These are phyloP conservation scores for Cornus florida DNA, from an alignment of 148 eudicot species.

Conservation along the genomic window DNA sequence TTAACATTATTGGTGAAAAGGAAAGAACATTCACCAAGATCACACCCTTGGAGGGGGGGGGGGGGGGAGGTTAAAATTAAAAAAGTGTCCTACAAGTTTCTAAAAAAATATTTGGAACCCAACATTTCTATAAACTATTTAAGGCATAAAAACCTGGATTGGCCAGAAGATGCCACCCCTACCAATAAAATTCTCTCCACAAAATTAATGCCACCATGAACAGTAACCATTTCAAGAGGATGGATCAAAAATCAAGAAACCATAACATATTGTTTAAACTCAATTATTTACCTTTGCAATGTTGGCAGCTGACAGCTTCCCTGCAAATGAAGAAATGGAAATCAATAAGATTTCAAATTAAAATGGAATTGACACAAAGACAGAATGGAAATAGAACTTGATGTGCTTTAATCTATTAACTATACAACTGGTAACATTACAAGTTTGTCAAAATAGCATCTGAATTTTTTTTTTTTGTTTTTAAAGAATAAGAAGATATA, in stretches of 20 bases:
- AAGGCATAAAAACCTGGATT: no score
- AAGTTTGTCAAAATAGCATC: neutral
- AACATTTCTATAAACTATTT: no score
- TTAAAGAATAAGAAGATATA: neutral
- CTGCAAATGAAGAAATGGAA: conserved; percentile 39
- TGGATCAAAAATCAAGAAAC: neutral
- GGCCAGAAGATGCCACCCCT: neutral
- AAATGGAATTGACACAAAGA: conserved; percentile 5
- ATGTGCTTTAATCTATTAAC: neutral
- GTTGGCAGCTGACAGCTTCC: conserved; percentile 83
- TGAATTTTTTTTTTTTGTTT: no score
- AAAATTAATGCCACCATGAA: conserved; percentile 6
- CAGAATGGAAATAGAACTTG: neutral
- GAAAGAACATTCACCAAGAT: no score
- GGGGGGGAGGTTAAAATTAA: neutral
- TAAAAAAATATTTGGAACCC: no score
- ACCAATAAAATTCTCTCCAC: conserved; percentile 6
- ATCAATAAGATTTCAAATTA: conserved; percentile 9
- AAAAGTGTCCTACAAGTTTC: no score
- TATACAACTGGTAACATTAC: neutral
- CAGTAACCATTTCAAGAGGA: neutral
- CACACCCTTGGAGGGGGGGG: no score
- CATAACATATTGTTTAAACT: neutral
- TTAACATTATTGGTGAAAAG: no score
- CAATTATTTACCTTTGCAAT: conserved; percentile 66